These are phyloP conservation scores for Salix udensis DNA, from an alignment of 345 rosid genomes.

Conservation along the genomic window DNA sequence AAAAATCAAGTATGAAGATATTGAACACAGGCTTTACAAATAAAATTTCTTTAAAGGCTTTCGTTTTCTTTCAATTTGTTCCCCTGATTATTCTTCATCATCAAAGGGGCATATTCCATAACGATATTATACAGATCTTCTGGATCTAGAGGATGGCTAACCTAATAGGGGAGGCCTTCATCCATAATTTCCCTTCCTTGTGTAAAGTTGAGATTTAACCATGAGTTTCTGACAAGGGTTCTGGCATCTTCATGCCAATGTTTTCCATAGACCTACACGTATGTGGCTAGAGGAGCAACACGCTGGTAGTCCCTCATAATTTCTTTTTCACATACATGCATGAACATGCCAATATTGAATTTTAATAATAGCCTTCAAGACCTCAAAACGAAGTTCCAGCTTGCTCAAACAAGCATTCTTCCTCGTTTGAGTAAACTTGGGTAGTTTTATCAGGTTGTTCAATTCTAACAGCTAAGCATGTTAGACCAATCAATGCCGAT, in stretches of 20 bases:
- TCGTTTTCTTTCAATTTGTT: too few species aligned
- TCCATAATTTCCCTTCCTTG: too few species aligned
- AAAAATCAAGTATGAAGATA: too few species aligned
- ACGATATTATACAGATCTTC: too few species aligned
- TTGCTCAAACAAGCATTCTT: background rate
- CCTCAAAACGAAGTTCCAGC: background rate
- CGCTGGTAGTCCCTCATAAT: background rate
- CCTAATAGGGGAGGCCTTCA: too few species aligned
- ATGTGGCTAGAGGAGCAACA: background rate
- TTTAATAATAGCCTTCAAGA: background rate
- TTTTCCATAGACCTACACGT: background rate
- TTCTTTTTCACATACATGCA: background rate
- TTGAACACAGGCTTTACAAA: too few species aligned
- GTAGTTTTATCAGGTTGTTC: background rate
- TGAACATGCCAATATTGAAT: background rate
- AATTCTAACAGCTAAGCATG: background rate
- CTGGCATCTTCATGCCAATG: background rate
- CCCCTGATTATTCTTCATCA: too few species aligned
- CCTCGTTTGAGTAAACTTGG: background rate
- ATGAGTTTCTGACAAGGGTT: background rate
- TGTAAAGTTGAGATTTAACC: background rate
- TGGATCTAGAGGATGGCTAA: too few species aligned
- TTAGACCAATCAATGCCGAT: background rate
- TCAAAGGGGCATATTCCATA: too few species aligned
- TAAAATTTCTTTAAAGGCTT: too few species aligned